Evolutionary conservation across 2,329 filamentous ascomycete species (phyloP).

Genomic region (Pyricularia sp.): DNA sequence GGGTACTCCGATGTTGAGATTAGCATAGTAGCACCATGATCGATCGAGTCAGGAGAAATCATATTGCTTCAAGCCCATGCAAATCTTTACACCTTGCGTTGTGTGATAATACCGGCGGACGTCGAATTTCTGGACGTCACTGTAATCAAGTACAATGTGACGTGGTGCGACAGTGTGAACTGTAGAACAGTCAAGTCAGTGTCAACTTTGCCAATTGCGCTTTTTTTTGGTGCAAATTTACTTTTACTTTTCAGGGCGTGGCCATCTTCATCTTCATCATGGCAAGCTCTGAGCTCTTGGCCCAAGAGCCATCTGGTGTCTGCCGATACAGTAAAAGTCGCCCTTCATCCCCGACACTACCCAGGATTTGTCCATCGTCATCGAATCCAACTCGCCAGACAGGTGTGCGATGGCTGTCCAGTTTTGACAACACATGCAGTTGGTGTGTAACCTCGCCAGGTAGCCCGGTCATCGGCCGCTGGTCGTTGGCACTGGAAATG

Average conservation of each 20-base stretch:
- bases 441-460: constrained; percentile 55
- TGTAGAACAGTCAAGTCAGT: background rate
- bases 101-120: background rate
- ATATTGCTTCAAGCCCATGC: background rate
- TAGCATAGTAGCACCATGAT: background rate
- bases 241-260: constrained; percentile 16
- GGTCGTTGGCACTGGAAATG: constrained; percentile 24
- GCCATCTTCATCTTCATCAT: constrained; percentile 44
- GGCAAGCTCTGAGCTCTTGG: constrained; percentile 45
- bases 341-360: constrained; percentile 66
- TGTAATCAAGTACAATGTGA: background rate
- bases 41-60: background rate
- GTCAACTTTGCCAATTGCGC: background rate
- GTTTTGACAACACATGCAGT: constrained; percentile 48
- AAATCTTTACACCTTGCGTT: background rate
- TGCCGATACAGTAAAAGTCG: constrained; percentile 49
- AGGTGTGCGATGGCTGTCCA: constrained; percentile 54
- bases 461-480: constrained; percentile 40
- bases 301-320: constrained; percentile 43
- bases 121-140: background rate
- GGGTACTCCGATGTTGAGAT: background rate
- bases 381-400: constrained; percentile 65
- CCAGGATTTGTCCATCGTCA: constrained; percentile 56
- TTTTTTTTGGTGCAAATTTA: background rate
- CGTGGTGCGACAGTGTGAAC: background rate